Evolutionary conservation across 2,329 filamentous ascomycete species (phyloP).

Genomic region (Diplocarpon rosae): DNA sequence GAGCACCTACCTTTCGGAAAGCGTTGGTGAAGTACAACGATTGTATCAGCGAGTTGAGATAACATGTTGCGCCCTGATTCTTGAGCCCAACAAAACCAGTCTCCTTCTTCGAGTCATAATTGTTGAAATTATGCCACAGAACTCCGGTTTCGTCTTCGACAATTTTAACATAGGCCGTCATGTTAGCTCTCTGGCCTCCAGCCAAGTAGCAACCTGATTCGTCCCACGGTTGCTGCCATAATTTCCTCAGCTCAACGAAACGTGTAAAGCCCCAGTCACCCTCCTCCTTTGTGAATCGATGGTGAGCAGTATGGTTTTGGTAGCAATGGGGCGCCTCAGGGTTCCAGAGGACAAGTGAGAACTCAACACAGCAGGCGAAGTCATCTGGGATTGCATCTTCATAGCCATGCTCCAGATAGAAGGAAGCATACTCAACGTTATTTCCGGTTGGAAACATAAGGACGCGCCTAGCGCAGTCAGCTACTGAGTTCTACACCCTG

Average conservation of each 20-base stretch:
- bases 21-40: conserved; percentile 82
- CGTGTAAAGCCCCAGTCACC: conserved; percentile 99
- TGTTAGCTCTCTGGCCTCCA: conserved; percentile 65
- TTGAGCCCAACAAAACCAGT: conserved; percentile 94
- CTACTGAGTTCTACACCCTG: not conserved
- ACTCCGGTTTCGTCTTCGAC: conserved; percentile 83
- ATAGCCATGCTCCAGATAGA: conserved; percentile 93
- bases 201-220: conserved; percentile 57
- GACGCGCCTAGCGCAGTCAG: conserved; percentile 54
- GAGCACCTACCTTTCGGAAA: conserved; percentile 62
- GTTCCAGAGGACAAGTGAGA: conserved; percentile 89
- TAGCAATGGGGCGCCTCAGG: conserved; percentile 82
- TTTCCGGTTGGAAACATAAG: conserved; percentile 94
- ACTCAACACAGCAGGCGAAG: conserved; percentile 96
- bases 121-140: conserved; percentile 81
- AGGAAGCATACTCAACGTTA: conserved; percentile 83
- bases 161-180: conserved; percentile 73
- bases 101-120: conserved; percentile 98
- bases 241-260: conserved; percentile 76
- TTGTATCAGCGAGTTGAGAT: conserved; percentile 74
- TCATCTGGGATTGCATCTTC: conserved; percentile 57
- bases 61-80: conserved; percentile 91
- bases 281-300: conserved; percentile 92
- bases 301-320: conserved; percentile 72
- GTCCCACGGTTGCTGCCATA: conserved; percentile 73